Conservation (phyloP, 2,329 filamentous ascomycete genomes). For the Fusarium pseudograminearum region DNA sequence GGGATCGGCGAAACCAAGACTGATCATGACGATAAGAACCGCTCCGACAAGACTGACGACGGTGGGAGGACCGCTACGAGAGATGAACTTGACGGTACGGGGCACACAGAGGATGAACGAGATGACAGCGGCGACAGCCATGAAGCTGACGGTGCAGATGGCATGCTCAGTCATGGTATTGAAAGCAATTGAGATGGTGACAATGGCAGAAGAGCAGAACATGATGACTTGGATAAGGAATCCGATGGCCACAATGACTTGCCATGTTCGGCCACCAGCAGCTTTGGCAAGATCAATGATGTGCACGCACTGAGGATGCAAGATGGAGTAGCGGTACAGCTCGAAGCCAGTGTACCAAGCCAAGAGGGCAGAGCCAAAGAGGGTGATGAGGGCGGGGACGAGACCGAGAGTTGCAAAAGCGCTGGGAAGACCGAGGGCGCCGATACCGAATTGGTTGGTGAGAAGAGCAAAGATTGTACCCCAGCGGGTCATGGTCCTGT, state of each 20-base stretch:
- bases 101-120: conserved; percentile 20
- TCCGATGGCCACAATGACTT: conserved; percentile 18
- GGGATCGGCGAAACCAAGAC: conserved; percentile 18
- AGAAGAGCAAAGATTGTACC: conserved; percentile 37
- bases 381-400: background rate
- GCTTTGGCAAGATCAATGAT: conserved; percentile 74
- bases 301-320: conserved; percentile 73
- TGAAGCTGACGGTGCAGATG: conserved; percentile 24
- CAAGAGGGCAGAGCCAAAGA: background rate
- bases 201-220: conserved; percentile 22
- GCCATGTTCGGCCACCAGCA: conserved; percentile 51
- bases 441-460: conserved; percentile 45
- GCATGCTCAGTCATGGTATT: conserved; percentile 25
- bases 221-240: conserved; percentile 25
- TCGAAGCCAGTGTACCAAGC: conserved; percentile 3
- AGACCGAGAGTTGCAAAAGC: conserved; percentile 75
- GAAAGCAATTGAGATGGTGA: conserved; percentile 28
- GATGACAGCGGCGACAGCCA: conserved; percentile 11
- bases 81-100: conserved; percentile 27
- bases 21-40: conserved; percentile 27
- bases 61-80: conserved; percentile 20
- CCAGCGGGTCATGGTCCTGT: conserved; percentile 37
- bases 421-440: conserved; percentile 74
- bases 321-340: background rate
- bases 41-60: conserved; percentile 16